Evolutionary conservation across 768 basidiomycete genomes (phyloP).

Genomic region (Asterophora parasitica): DNA sequence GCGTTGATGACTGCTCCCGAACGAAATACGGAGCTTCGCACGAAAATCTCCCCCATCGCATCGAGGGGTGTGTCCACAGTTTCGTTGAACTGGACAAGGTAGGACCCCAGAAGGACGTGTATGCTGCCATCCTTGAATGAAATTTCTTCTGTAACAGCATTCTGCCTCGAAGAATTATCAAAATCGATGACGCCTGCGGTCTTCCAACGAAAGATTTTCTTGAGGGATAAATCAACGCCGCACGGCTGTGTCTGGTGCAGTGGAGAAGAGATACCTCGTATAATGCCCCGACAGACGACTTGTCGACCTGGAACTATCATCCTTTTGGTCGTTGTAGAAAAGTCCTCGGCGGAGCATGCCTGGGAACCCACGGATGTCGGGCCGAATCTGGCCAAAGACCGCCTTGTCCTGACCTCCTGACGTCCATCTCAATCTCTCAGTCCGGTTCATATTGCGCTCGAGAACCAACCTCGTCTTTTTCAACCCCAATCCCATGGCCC

Average conservation of each 20-base stretch:
- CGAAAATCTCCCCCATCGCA: conserved; percentile 1
- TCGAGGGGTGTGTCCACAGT: neutral
- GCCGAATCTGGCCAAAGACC: no score
- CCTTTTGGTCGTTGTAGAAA: neutral
- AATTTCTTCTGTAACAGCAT: neutral
- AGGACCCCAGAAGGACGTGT: neutral
- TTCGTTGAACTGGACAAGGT: neutral
- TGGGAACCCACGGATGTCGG: no score
- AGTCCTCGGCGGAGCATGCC: neutral
- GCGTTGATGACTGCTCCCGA: neutral
- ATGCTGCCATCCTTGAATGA: neutral
- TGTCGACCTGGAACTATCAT: neutral
- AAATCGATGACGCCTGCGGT: conserved; percentile 1
- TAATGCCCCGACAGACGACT: neutral
- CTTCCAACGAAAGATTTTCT: no score
- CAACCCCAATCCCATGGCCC: no score
- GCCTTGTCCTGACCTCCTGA: no score
- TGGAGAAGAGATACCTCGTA: neutral
- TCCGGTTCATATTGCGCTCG: no score
- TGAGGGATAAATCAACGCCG: neutral
- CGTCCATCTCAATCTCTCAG: no score
- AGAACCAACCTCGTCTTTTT: no score
- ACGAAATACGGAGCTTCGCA: neutral
- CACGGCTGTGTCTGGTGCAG: neutral
- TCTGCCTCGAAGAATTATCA: no score